Evolutionary conservation across 2,329 filamentous ascomycete species (phyloP).

Genomic region (Shiraia bambusicola): DNA sequence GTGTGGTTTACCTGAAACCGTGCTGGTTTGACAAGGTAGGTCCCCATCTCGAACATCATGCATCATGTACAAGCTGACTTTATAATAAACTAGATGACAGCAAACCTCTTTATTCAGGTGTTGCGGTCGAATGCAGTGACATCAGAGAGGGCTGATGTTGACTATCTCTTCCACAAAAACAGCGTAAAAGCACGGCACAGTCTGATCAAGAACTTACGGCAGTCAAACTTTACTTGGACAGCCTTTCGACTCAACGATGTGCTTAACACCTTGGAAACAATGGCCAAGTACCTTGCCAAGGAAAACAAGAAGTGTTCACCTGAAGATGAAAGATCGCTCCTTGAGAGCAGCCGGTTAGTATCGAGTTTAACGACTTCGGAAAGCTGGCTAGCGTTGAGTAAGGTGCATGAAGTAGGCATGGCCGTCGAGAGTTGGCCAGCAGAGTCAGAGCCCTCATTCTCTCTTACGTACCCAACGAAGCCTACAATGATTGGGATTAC

Average conservation of each 20-base stretch:
- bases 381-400: constrained; percentile 67
- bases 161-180: constrained; percentile 84
- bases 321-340: constrained; percentile 63
- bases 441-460: constrained; percentile 64
- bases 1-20: constrained; percentile 72
- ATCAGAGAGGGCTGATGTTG: constrained; percentile 77
- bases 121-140: constrained; percentile 85
- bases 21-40: constrained; percentile 86
- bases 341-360: constrained; percentile 66
- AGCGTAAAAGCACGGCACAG: constrained; percentile 67
- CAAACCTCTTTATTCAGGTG: constrained; percentile 83
- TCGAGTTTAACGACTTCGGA: constrained; percentile 59
- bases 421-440: constrained; percentile 68
- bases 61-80: too few species aligned
- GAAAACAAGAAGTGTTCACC: constrained; percentile 59
- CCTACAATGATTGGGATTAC: constrained; percentile 60
- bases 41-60: too few species aligned
- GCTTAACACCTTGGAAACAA: constrained; percentile 63
- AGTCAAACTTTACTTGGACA: constrained; percentile 83
- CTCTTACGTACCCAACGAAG: constrained; percentile 54
- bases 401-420: constrained; percentile 75
- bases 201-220: constrained; percentile 75
- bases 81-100: too few species aligned
- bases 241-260: constrained; percentile 70
- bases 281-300: constrained; percentile 66